phyloP scores from a whole-genome alignment of 2,329 filamentous ascomycete species.

The Fusarium concolor region DNA sequence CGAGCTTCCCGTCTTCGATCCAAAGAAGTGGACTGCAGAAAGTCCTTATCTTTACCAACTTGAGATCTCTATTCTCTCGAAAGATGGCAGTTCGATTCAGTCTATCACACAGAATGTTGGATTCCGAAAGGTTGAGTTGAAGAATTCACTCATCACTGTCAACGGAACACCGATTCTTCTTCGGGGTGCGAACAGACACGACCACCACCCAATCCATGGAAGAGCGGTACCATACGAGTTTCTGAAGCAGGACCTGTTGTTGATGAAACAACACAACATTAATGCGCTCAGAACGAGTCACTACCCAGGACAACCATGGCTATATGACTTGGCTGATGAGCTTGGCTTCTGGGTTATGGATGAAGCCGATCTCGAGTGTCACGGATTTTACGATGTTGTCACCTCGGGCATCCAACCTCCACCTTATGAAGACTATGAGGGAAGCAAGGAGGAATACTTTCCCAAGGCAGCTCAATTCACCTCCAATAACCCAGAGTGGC shows the following conservation, averaged over 20 bases:
- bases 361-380: constrained; percentile 14
- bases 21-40: constrained; percentile 17
- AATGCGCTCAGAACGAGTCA: constrained; percentile 14
- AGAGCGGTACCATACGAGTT: constrained; percentile 15
- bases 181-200: constrained; percentile 14
- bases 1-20: background rate
- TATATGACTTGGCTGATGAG: constrained; percentile 15
- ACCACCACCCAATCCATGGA: constrained; percentile 9
- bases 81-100: background rate
- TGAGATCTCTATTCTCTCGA: background rate
- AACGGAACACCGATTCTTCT: constrained; percentile 4
- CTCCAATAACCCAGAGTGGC: constrained; percentile 18
- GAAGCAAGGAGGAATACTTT: constrained; percentile 20
- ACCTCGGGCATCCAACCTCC: constrained; percentile 8
- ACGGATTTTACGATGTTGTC: constrained; percentile 17
- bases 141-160: background rate
- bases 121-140: constrained; percentile 14
- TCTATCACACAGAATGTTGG: background rate
- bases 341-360: constrained; percentile 23
- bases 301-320: constrained; percentile 11
- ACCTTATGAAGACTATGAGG: constrained; percentile 17
- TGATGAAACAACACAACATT: constrained; percentile 27
- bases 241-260: constrained; percentile 6
- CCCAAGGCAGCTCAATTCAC: constrained; percentile 19
- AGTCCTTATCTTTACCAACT: constrained; percentile 5